Conservation (phyloP, 2,329 filamentous ascomycete genomes). For the Phoma sp. region DNA sequence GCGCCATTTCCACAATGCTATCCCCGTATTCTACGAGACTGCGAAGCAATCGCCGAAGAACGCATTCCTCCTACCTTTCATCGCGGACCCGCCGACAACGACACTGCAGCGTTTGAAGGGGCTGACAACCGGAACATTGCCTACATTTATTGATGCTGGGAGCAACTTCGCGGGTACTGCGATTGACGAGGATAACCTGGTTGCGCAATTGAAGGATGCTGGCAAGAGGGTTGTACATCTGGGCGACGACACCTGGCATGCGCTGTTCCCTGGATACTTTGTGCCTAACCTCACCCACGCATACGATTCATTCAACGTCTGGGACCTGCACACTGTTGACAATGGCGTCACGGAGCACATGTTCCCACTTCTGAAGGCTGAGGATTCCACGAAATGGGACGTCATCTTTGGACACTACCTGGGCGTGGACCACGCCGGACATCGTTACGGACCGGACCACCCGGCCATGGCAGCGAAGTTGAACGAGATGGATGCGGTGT, state of each 20-base stretch:
- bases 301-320: constrained; percentile 98
- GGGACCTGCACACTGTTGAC: constrained; percentile 96
- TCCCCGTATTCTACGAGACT: constrained; percentile 86
- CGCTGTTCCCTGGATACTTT: constrained; percentile 93
- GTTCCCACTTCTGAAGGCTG: constrained; percentile 76
- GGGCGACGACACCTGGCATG: constrained; percentile 97
- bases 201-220: constrained; percentile 68
- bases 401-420: constrained; percentile 93
- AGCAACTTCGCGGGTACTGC: constrained; percentile 95
- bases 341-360: constrained; percentile 93
- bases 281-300: constrained; percentile 83
- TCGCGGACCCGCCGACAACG: constrained; percentile 93
- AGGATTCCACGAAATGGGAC: constrained; percentile 79
- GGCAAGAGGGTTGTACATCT: constrained; percentile 87
- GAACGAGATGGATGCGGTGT: constrained; percentile 85
- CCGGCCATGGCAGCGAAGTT: constrained; percentile 90
- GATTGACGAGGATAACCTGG: constrained; percentile 89
- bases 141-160: constrained; percentile 91
- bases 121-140: constrained; percentile 90
- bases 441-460: constrained; percentile 94
- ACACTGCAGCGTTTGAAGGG: constrained; percentile 93
- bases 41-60: constrained; percentile 76
- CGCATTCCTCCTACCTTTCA: constrained; percentile 91
- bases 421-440: constrained; percentile 95
- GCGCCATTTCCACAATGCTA: constrained; percentile 82